phyloP scores from a whole-genome alignment of 1,284 basidiomycete genomes.

The Apiotrichum montevideense region DNA sequence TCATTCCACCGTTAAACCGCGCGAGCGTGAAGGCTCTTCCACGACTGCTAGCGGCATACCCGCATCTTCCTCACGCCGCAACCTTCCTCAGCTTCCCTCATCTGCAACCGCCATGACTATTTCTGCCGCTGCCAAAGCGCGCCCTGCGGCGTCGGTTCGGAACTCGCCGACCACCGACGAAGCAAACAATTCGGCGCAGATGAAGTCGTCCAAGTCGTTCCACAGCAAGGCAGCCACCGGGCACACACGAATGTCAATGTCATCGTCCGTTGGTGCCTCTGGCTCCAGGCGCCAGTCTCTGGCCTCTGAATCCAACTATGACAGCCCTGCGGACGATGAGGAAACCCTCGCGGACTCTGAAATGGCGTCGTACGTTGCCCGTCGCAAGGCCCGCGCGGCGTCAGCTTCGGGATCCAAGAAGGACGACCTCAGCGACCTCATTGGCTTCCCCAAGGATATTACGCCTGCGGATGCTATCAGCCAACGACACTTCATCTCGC shows the following conservation, averaged over 20 bases:
- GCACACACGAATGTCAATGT: conserved; percentile 28
- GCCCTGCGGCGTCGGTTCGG: conserved; percentile 16
- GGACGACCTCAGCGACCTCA: conserved; percentile 78
- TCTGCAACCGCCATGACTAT: conserved; percentile 36
- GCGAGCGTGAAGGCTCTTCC: conserved; percentile 5
- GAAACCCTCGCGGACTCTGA: conserved; percentile 88
- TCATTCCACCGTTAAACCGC: neutral
- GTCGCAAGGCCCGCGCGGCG: conserved; percentile 80
- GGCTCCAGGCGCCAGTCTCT: conserved; percentile 25
- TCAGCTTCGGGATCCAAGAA: conserved; percentile 57
- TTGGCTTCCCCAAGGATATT: conserved; percentile 86
- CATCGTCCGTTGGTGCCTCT: conserved; percentile 35
- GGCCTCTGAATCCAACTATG: conserved; percentile 45
- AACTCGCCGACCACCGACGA: conserved; percentile 11
- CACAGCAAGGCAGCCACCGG: too few relatives aligned
- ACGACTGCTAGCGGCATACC: conserved; percentile 1
- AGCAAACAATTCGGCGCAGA: conserved; percentile 12
- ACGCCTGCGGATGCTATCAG: conserved; percentile 63
- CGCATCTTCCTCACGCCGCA: conserved; percentile 52
- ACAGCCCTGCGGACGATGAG: conserved; percentile 72
- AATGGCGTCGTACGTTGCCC: conserved; percentile 88
- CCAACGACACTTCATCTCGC: conserved; percentile 52
- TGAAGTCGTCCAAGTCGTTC: conserved; percentile 30
- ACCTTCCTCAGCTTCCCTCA: conserved; percentile 51
- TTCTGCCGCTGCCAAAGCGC: conserved; percentile 36